A percentile compares a stretch with the other conserved stretches of the same genome.
These are phyloP conservation scores for Juglanconis oblonga DNA, from an alignment of 2,329 filamentous ascomycete species.

Conservation along the genomic window DNA sequence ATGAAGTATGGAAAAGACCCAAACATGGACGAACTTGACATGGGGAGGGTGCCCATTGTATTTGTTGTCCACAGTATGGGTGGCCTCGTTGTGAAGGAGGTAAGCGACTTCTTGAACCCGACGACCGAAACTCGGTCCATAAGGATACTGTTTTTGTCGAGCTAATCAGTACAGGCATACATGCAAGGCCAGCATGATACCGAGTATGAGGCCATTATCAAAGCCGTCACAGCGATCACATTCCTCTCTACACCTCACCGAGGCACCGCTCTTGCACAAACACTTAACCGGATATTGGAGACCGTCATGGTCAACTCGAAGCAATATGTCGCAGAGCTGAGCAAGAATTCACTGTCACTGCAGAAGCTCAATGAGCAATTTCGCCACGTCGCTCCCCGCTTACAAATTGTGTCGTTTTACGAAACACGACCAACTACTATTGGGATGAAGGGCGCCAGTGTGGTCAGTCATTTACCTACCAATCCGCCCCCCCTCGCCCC, in stretches of 20 bases:
- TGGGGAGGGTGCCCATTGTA: neutral
- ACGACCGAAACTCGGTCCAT: too few species aligned
- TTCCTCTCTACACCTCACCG: conserved; percentile 34
- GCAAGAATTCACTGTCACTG: conserved; percentile 20
- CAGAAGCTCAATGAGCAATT: conserved; percentile 33
- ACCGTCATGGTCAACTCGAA: neutral
- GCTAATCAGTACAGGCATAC: conserved; percentile 5
- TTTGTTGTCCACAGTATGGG: conserved; percentile 4
- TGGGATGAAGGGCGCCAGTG: neutral
- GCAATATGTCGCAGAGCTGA: conserved; percentile 27
- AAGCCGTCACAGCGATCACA: conserved; percentile 24
- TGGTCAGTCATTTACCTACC: too few species aligned
- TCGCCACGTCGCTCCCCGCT: conserved; percentile 24
- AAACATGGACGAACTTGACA: neutral
- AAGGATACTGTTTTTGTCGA: too few species aligned
- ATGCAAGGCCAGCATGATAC: conserved; percentile 25
- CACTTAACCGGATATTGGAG: conserved; percentile 28
- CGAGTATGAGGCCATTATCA: conserved; percentile 24
- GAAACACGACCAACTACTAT: conserved; percentile 28
- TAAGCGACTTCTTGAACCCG: too few species aligned
- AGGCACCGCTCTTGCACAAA: conserved; percentile 27
- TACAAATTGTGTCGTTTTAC: conserved; percentile 35
- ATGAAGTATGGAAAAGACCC: neutral
- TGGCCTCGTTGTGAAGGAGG: neutral
- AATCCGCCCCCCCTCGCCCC: too few species aligned